Evolutionary conservation across 495 filamentous ascomycete species (phyloP).

Genomic region (Penicillium macrosclerotiorum): DNA sequence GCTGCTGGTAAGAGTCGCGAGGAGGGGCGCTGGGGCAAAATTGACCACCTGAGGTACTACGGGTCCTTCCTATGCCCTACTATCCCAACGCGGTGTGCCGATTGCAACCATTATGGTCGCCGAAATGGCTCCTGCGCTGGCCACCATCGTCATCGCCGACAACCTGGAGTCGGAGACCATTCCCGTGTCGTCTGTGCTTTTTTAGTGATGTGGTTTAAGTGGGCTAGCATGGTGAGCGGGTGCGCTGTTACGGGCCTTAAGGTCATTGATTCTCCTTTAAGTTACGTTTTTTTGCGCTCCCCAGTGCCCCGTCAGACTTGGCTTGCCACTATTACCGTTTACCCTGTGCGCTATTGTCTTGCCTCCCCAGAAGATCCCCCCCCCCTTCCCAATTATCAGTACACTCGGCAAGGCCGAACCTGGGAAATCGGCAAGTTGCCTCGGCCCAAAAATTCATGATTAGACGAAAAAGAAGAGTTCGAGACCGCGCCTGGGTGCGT

Average conservation of each 20-base stretch:
- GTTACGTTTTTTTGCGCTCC: no score
- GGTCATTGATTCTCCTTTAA: no score
- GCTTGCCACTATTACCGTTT: slow-evolving; percentile 5
- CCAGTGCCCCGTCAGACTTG: neutral
- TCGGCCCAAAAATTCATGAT: neutral
- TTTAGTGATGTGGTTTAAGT: no score
- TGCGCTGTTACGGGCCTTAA: no score
- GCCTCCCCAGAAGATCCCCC: slow-evolving; percentile 4
- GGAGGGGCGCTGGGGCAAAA: no score
- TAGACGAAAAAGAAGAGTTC: neutral
- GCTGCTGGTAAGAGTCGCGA: no score
- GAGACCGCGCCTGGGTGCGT: no score
- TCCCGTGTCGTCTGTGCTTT: slow-evolving; percentile 2
- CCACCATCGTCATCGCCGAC: neutral
- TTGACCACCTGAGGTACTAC: no score
- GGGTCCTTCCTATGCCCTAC: no score
- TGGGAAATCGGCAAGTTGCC: neutral
- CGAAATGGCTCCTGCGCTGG: neutral
- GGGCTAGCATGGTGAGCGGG: no score
- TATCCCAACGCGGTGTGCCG: neutral
- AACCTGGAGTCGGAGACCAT: neutral
- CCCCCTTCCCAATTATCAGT: neutral
- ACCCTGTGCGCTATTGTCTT: no score
- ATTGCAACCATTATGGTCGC: neutral
- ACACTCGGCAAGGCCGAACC: neutral